Percentiles rank a stretch among this genome's conserved stretches.
Evolutionary conservation across 1,284 basidiomycete species (phyloP).

Genomic region (Irpex lacteus): DNA sequence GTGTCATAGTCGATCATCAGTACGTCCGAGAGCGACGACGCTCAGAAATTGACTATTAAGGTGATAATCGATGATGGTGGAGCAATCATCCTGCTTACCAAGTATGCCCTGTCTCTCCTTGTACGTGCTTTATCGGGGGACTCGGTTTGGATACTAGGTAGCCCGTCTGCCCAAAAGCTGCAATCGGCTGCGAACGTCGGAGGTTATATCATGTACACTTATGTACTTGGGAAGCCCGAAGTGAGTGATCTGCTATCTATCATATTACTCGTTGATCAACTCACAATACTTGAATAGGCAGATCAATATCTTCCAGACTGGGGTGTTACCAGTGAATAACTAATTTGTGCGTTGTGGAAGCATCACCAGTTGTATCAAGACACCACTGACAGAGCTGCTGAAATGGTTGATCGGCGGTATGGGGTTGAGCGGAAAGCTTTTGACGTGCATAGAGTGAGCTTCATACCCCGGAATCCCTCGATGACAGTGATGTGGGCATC

Average conservation of each 20-base stretch:
- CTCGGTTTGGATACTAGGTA: no score
- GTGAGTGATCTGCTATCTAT: neutral
- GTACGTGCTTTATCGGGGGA: neutral
- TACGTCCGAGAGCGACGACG: neutral
- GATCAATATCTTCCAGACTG: neutral
- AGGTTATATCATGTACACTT: neutral
- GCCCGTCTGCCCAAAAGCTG: no score
- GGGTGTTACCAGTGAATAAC: no score
- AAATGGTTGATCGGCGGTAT: neutral
- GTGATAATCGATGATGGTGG: constrained; percentile 6
- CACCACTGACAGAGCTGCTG: no score
- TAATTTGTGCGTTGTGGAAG: no score
- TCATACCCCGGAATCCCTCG: neutral
- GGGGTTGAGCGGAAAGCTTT: no score
- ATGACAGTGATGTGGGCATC: neutral
- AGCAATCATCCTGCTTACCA: neutral
- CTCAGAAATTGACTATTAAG: constrained; percentile 16
- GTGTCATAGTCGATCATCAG: neutral
- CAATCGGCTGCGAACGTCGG: neutral
- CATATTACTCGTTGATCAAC: neutral
- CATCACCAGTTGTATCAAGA: no score
- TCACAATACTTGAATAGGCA: neutral
- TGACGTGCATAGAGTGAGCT: neutral
- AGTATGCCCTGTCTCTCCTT: neutral
- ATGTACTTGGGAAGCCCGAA: neutral